A percentile compares a stretch with the other conserved stretches of the same genome.
These are phyloP conservation scores for Scenedesmus sp. DNA, from an alignment of 163 green algal genomes.

Conservation along the genomic window DNA sequence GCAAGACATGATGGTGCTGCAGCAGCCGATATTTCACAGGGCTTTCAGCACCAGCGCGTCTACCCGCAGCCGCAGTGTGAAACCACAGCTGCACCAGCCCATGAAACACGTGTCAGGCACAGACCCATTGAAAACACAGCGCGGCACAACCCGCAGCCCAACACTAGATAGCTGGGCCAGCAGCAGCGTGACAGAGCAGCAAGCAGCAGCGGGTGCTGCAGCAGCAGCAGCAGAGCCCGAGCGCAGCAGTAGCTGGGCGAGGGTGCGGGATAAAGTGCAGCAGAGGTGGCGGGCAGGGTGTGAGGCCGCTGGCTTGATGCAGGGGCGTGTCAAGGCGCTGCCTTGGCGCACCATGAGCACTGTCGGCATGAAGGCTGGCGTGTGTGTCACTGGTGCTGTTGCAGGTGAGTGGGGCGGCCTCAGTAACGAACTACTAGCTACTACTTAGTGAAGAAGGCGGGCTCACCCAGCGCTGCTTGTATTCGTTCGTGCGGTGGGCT, in stretches of 20 bases:
- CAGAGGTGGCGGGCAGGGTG: neutral
- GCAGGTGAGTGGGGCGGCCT: neutral
- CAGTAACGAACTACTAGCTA: neutral
- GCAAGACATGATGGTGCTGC: neutral
- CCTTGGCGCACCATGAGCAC: neutral
- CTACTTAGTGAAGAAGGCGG: too few species aligned
- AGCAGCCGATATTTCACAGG: neutral
- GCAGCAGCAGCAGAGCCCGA: neutral
- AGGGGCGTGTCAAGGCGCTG: neutral
- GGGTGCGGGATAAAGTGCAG: neutral
- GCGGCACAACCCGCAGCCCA: neutral
- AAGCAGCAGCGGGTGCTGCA: neutral
- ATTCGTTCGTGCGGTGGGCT: too few species aligned
- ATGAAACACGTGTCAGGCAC: constrained; percentile 2
- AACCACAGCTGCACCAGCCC: constrained; percentile 34
- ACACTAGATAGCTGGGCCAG: neutral
- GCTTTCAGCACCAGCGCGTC: neutral
- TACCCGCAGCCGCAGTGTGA: neutral
- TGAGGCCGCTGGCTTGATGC: neutral
- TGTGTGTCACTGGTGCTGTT: neutral
- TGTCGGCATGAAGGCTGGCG: neutral
- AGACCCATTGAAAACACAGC: constrained; percentile 16
- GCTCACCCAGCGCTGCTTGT: too few species aligned
- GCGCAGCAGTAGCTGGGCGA: neutral
- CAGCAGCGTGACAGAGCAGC: neutral